phyloP scores from a whole-genome alignment of 1,284 basidiomycete genomes.

The Rhodotorula mucilaginosa region DNA sequence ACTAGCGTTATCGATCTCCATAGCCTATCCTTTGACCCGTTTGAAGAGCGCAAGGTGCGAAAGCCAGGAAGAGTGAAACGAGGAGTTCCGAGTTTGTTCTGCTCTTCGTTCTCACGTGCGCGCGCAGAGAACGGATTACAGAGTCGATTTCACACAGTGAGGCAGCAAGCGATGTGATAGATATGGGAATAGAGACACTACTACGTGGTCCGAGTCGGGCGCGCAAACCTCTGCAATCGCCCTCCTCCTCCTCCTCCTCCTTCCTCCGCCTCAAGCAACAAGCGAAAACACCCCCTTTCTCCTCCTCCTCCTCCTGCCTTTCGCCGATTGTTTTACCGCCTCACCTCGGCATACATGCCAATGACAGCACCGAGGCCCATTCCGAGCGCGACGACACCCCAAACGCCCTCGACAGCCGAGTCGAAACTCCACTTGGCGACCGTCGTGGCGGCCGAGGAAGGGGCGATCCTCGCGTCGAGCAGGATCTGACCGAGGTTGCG shows the following conservation, averaged over 20 bases:
- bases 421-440: slow-evolving; percentile 15
- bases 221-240: not conserved
- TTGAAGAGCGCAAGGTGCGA: not conserved
- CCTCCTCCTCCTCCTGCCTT: not conserved
- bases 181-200: no score
- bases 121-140: no score
- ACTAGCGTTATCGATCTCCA: not conserved
- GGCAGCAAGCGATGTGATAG: no score
- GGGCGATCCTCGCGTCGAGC: slow-evolving; percentile 10
- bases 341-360: slow-evolving; percentile 1
- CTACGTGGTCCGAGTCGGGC: no score
- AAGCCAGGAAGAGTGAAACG: not conserved
- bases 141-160: no score
- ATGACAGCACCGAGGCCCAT: slow-evolving; percentile 13
- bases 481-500: not conserved
- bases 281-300: not conserved
- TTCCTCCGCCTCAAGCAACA: no score
- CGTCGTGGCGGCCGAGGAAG: not conserved
- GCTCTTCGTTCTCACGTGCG: no score
- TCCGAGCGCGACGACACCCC: slow-evolving; percentile 24
- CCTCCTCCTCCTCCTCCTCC: no score
- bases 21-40: no score
- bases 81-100: not conserved
- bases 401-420: slow-evolving; percentile 13
- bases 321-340: no score